Percentiles rank a stretch among this genome's conserved stretches.
These are phyloP conservation scores for Moesziomyces parantarcticus DNA, from an alignment of 1,284 basidiomycete genomes.

Conservation along the genomic window DNA sequence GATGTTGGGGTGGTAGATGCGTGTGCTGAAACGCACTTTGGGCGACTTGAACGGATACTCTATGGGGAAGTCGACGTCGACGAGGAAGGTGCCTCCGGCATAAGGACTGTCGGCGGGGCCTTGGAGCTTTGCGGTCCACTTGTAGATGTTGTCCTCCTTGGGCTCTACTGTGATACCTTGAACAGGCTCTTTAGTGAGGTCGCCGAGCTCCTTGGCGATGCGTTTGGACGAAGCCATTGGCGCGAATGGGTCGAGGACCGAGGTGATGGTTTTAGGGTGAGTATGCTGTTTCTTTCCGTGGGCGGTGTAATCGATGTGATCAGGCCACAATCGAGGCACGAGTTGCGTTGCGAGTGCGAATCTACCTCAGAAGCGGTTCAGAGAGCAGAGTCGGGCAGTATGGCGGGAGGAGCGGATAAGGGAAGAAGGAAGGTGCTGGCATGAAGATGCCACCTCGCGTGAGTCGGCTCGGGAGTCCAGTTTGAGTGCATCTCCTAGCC, in stretches of 20 bases:
- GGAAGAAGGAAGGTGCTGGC: too few species aligned
- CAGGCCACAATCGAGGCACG: too few species aligned
- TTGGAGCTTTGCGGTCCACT: conserved; percentile 54
- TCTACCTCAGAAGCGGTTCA: too few species aligned
- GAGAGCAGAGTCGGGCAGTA: too few species aligned
- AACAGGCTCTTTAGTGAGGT: conserved; percentile 54
- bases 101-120: conserved; percentile 58
- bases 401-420: too few species aligned
- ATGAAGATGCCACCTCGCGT: too few species aligned
- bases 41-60: conserved; percentile 68
- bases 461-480: too few species aligned
- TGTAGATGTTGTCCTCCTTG: conserved; percentile 60
- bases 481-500: too few species aligned
- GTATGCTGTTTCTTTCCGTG: background rate
- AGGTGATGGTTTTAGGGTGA: background rate
- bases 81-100: conserved; percentile 61
- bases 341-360: too few species aligned
- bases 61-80: conserved; percentile 65
- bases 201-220: conserved; percentile 55
- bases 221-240: conserved; percentile 48
- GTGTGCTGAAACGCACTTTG: conserved; percentile 61
- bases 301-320: too few species aligned
- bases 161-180: conserved; percentile 54
- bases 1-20: conserved; percentile 68
- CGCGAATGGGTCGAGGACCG: background rate